phyloP scores from a whole-genome alignment of 2,329 filamentous ascomycete genomes.

The Epichloe gansuensis region DNA sequence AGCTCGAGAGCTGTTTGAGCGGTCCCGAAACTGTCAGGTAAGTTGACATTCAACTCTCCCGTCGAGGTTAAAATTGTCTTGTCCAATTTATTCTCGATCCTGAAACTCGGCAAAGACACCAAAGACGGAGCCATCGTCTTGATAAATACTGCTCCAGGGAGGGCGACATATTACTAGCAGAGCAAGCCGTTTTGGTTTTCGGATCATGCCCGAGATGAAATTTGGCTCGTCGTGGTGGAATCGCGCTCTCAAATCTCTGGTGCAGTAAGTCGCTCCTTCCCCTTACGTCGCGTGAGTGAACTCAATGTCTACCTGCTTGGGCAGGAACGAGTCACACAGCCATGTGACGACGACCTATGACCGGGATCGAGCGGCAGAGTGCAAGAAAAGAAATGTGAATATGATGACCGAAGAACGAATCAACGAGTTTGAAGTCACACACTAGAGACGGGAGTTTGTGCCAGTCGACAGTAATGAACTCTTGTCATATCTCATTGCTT shows the following conservation, averaged over 20 bases:
- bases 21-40: slow-evolving; percentile 8
- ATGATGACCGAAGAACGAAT: neutral
- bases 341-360: neutral
- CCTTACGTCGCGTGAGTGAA: neutral
- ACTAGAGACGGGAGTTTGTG: neutral
- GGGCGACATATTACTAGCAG: neutral
- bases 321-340: neutral
- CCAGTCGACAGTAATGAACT: neutral
- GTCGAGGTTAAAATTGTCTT: slow-evolving; percentile 14
- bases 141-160: neutral
- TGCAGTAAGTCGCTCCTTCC: neutral
- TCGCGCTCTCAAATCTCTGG: neutral
- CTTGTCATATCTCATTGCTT: slow-evolving; percentile 1
- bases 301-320: neutral
- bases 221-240: too few species aligned
- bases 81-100: slow-evolving; percentile 10
- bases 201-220: neutral
- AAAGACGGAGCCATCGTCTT: slow-evolving; percentile 6
- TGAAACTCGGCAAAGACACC: slow-evolving; percentile 15
- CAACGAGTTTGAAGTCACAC: neutral
- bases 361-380: too few species aligned
- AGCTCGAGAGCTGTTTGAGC: slow-evolving; percentile 14
- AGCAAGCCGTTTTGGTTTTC: neutral
- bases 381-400: too few species aligned
- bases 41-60: slow-evolving; percentile 15